Conservation (phyloP, 306 rosid genomes). For the Cucumis hystrix region DNA sequence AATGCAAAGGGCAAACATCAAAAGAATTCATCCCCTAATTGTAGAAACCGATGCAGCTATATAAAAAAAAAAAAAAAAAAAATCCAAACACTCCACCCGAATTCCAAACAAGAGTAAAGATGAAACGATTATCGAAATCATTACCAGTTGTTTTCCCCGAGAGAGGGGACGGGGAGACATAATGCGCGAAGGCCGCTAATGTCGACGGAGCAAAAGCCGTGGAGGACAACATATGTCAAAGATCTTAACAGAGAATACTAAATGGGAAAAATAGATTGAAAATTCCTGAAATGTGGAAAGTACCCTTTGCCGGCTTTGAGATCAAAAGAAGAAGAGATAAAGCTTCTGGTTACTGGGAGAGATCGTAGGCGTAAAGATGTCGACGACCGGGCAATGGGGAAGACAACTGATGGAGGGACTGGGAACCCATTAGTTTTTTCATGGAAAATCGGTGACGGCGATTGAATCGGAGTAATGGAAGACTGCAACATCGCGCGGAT, state of each 20-base stretch:
- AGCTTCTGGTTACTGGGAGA: slow-evolving; percentile 14
- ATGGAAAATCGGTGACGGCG: slow-evolving; percentile 12
- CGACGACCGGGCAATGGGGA: slow-evolving; percentile 10
- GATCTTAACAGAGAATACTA: not conserved
- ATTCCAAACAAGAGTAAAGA: not conserved
- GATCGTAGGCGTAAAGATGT: slow-evolving; percentile 23
- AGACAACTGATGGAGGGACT: slow-evolving; percentile 9
- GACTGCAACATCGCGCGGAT: slow-evolving; percentile 20
- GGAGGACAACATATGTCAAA: not conserved
- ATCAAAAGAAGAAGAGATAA: slow-evolving; percentile 17
- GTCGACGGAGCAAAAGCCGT: not conserved
- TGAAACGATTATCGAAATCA: not conserved
- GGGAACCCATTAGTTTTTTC: slow-evolving; percentile 12
- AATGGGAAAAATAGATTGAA: not conserved
- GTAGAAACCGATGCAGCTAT: not conserved
- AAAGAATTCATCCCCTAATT: not conserved
- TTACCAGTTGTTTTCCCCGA: not conserved
- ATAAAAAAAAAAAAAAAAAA: too few relatives aligned
- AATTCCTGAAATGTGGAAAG: not conserved
- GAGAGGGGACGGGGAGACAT: not conserved
- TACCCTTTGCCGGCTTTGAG: slow-evolving; percentile 51
- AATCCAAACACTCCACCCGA: not conserved
- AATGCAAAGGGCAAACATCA: not conserved
- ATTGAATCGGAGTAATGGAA: slow-evolving; percentile 13
- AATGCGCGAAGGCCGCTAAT: not conserved